Conservation (phyloP, 2,329 filamentous ascomycete species). For the Fusarium anthophilum region DNA sequence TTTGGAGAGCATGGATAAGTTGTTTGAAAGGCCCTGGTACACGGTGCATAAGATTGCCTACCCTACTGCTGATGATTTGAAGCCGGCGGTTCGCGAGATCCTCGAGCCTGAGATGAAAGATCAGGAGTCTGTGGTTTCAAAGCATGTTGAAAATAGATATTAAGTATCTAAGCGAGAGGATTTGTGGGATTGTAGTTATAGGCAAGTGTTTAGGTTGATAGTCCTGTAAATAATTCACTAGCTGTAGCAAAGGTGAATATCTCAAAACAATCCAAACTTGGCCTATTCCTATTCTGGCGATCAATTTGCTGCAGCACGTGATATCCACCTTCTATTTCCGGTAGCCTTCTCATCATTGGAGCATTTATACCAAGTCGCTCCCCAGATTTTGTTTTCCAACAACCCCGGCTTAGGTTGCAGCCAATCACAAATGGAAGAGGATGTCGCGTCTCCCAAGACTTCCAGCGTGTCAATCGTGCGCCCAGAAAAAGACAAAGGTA, state of each 20-base stretch:
- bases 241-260: accelerated
- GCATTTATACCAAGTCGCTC: neutral
- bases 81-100: conserved; percentile 7
- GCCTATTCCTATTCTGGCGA: neutral
- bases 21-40: conserved; percentile 45
- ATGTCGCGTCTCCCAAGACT: conserved; percentile 11
- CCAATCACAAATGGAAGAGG: neutral
- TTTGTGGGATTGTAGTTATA: too few species aligned
- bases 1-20: conserved; percentile 44
- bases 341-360: neutral
- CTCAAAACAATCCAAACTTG: accelerated
- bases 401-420: too few species aligned
- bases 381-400: neutral
- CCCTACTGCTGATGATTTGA: conserved; percentile 39
- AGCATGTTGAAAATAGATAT: conserved; percentile 2
- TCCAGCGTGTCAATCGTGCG: conserved; percentile 18
- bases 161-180: neutral
- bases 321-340: neutral
- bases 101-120: conserved; percentile 21
- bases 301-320: neutral
- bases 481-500: conserved; percentile 8
- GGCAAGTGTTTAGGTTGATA: accelerated
- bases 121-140: conserved; percentile 5
- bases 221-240: accelerated
- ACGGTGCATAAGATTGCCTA: conserved; percentile 43